Conservation (phyloP, 768 basidiomycete species). For the Mycena latifolia region DNA sequence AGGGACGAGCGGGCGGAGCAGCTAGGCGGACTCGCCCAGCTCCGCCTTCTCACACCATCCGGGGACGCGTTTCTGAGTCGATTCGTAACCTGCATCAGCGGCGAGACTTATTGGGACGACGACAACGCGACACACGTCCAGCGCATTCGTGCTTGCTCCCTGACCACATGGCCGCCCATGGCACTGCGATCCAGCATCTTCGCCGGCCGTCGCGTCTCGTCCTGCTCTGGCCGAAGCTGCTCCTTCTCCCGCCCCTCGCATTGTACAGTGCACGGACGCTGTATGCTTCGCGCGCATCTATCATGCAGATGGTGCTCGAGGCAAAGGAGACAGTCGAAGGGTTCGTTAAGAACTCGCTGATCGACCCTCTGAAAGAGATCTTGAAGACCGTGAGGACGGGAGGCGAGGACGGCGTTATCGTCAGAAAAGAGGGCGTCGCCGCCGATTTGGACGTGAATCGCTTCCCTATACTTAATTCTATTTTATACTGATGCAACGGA, state of each 20-base stretch:
- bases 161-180: slow-evolving; percentile 45
- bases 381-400: slow-evolving; percentile 87
- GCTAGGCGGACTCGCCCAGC: slow-evolving; percentile 71
- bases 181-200: slow-evolving; percentile 52
- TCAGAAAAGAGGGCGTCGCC: slow-evolving; percentile 83
- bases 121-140: slow-evolving; percentile 33
- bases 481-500: slow-evolving; percentile 2
- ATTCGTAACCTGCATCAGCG: slow-evolving; percentile 37
- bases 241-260: slow-evolving; percentile 80
- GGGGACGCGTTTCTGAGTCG: slow-evolving; percentile 36
- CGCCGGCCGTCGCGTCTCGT: slow-evolving; percentile 76
- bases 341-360: slow-evolving; percentile 86
- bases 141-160: slow-evolving; percentile 43
- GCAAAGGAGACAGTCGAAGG: slow-evolving; percentile 74
- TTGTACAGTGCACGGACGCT: slow-evolving; percentile 62
- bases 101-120: slow-evolving; percentile 1
- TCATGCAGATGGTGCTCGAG: slow-evolving; percentile 69
- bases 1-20: slow-evolving; percentile 77
- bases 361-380: slow-evolving; percentile 88
- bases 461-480: neutral
- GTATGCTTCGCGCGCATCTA: slow-evolving; percentile 70
- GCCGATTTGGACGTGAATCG: slow-evolving; percentile 81
- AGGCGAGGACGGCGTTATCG: slow-evolving; percentile 79
- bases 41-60: slow-evolving; percentile 59
- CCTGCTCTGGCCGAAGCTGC: slow-evolving; percentile 84